Conservation (phyloP, 2,329 filamentous ascomycete species). For the Delphinella strobiligena region DNA sequence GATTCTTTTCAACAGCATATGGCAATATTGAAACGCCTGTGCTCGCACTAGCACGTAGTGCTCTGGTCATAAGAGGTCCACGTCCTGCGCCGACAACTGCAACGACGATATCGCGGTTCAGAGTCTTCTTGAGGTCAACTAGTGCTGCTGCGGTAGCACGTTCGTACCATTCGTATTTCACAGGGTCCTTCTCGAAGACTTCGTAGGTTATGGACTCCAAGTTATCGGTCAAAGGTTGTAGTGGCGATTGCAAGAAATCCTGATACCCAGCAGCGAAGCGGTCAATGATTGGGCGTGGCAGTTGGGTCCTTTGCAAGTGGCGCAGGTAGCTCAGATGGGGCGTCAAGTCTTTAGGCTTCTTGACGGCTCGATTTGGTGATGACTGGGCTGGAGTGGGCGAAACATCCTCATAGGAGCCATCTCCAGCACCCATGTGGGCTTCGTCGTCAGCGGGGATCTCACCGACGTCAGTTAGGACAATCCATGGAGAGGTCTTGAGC, state of each 20-base stretch:
- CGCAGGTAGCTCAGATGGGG: conserved; percentile 70
- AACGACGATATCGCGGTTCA: conserved; percentile 64
- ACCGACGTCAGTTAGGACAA: conserved; percentile 47
- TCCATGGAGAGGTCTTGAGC: conserved; percentile 46
- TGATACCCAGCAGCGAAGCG: conserved; percentile 64
- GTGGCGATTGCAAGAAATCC: conserved; percentile 87
- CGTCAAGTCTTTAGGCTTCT: conserved; percentile 36
- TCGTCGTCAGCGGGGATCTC: conserved; percentile 32
- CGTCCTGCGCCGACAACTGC: conserved; percentile 89
- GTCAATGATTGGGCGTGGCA: conserved; percentile 50
- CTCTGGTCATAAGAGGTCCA: conserved; percentile 81
- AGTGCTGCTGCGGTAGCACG: conserved; percentile 70
- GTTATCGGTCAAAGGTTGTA: conserved; percentile 92
- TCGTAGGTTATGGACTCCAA: conserved; percentile 96
- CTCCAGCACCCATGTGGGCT: not conserved
- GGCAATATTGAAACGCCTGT: conserved; percentile 70
- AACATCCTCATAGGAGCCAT: conserved; percentile 11
- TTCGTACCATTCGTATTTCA: conserved; percentile 97
- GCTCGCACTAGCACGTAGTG: conserved; percentile 63
- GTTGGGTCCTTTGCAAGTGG: conserved; percentile 73
- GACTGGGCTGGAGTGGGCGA: conserved; percentile 59
- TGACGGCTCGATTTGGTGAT: conserved; percentile 22
- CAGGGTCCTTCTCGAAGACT: conserved; percentile 94
- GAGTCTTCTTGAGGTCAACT: conserved; percentile 67
- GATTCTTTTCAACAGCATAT: conserved; percentile 96